Base-by-base conservation (phyloP, 768 basidiomycete genomes). In the Leccinum sublutescens region DNA sequence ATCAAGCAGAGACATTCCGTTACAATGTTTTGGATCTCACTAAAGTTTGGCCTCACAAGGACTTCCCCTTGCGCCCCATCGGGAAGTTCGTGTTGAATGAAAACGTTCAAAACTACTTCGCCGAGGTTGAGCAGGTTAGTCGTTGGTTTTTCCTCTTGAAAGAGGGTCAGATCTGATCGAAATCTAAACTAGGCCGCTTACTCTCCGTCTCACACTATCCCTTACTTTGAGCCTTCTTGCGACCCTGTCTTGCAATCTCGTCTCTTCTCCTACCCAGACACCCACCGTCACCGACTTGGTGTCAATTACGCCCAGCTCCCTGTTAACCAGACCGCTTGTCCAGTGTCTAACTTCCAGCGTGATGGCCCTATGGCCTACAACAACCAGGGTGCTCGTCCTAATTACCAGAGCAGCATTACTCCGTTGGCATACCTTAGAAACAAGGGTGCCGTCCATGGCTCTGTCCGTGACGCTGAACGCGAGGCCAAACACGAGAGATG, bases 171-270 rank as follows among this genome's bases (percentile, higher is more conserved):
- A 66, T 60, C 21, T 64, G 21, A 64, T 33, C 8, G 14, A 38
- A 51, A 27, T 31, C 19, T 14, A 12, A 52, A 29, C 25, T 59
- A 88, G 82, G 79, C 77, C 59, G 94, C 94, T 2, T 95, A 93
- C 81, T 84, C 93, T 19, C 95, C 95, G 0, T 89, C 92, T 0
- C 95, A 98, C 74, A 77, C 85, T 52, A 73, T 96, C 10, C 92
- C 91, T 1, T 95, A 94, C 75, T 84, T 95, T 64, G 95, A 97
- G 78, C 83, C 93, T 43, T 88, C 91, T 4, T 84, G 87, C 21
- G 95, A 98, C 75, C 95, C 95, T 23, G 91, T 98, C 65, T 82
- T 98, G 63, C 95, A 98, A 72, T 89, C 91, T 21, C 91, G 95
- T 56, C 83, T 97, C 51, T 98, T 97, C 86, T 92, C 93, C 4